Base-by-base conservation (phyloP, 75 land plant genomes). In the Pinus albicaulis region DNA sequence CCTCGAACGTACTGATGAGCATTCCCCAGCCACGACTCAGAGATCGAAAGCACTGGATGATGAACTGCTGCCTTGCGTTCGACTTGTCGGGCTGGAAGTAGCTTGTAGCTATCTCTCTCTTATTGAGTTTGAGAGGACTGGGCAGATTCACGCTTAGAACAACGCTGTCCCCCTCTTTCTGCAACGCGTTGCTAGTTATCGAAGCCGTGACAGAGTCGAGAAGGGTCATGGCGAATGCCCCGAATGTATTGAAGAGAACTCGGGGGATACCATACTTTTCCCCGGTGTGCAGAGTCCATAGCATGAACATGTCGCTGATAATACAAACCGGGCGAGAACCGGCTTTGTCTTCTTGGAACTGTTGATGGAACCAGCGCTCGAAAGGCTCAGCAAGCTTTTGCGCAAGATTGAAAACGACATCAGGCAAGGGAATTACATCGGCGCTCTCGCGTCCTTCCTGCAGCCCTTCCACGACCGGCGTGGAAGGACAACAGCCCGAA, bases 1-100 rank as follows among this genome's bases (percentile, higher is more conserved):
- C 86, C 22, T 77, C 24, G 56, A 87, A 84, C 13, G 76, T 84
- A 64, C 84, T 87, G 59, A 79, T 34, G 8, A 84, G 82, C 12
- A 82, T 69, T 1, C 89, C 89, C 61, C 28, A 73, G 22, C 28
- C 61, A 5, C n/a, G 19, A 7, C 7, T 65, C 20, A 31, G 20
- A 2, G 36, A 31, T 34, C 16, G 69, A 14, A n/a, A 2, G 44
- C 44, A 41, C 44, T 6, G 44, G 4, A 41, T 41, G 44, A 4
- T 0, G 44, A 41, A 41, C 0, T 41, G 44, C 44, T 2, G 44
- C 5, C 5, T 4, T 2, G 44, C 7, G 44, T 41, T 41, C 44
- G 44, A 41, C 44, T 5, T 41, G 44, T 41, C 44, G 44, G 44
- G 44, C 44, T 41, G 7, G 7, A 41, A 41, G 44, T 5, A 41